Evolutionary conservation across 2,329 filamentous ascomycete genomes (phyloP).

Genomic region (Ascochyta clinopodiicola): DNA sequence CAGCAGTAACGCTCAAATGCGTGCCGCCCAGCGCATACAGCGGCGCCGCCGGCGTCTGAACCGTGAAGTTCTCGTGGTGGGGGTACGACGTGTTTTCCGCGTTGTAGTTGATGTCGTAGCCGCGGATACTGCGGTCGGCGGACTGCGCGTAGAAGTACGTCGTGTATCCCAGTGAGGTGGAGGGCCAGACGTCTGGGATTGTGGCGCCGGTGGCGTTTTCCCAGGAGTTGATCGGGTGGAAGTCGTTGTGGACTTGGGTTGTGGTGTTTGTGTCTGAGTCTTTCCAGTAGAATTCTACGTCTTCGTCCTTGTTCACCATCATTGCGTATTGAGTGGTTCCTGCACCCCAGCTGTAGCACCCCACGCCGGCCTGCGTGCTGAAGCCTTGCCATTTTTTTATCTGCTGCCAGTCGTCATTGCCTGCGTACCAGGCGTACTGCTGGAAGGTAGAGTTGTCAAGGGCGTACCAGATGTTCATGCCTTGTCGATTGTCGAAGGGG

Average conservation of each 20-base stretch:
- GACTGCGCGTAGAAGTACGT: slow-evolving; percentile 53
- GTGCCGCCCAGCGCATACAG: slow-evolving; percentile 47
- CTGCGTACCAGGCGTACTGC: slow-evolving; percentile 52
- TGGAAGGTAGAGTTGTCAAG: slow-evolving; percentile 49
- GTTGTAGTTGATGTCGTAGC: slow-evolving; percentile 49
- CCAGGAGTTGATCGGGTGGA: slow-evolving; percentile 52
- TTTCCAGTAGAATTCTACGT: slow-evolving; percentile 54
- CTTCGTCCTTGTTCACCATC: slow-evolving; percentile 50
- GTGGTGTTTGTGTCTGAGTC: slow-evolving; percentile 47
- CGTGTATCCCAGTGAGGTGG: slow-evolving; percentile 51
- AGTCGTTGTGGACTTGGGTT: slow-evolving; percentile 26
- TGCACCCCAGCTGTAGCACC: slow-evolving; percentile 53
- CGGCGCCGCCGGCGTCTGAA: slow-evolving; percentile 38
- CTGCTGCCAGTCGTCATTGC: slow-evolving; percentile 45
- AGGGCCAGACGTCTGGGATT: slow-evolving; percentile 49
- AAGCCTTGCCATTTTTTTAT: slow-evolving; percentile 48
- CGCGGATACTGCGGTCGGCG: slow-evolving; percentile 44
- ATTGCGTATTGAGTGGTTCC: slow-evolving; percentile 52
- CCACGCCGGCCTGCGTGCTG: slow-evolving; percentile 54
- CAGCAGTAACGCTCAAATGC: slow-evolving; percentile 49
- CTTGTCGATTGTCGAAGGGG: slow-evolving; percentile 37
- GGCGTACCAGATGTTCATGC: slow-evolving; percentile 56
- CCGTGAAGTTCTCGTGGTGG: slow-evolving; percentile 38
- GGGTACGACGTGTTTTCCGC: slow-evolving; percentile 50
- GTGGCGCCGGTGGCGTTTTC: slow-evolving; percentile 32